Evolutionary conservation across 768 basidiomycete genomes (phyloP).

Genomic region (Serendipita indica): DNA sequence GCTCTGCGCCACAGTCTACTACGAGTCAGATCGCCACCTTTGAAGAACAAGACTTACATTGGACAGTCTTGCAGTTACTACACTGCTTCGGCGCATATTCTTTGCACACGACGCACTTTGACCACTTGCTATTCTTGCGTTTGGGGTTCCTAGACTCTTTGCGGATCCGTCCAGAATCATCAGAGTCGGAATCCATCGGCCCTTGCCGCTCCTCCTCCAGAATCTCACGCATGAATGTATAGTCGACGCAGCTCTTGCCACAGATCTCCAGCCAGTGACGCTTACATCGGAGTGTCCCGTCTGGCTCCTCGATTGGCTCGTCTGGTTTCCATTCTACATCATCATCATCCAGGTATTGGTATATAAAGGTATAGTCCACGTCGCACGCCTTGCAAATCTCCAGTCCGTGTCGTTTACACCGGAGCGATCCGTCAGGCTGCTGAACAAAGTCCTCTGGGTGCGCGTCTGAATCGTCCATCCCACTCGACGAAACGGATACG

Average conservation of each 20-base stretch:
- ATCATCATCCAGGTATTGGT: too few species aligned
- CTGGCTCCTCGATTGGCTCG: not conserved
- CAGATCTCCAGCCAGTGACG: not conserved
- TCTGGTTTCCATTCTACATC: too few species aligned
- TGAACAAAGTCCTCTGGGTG: too few species aligned
- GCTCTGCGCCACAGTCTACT: not conserved
- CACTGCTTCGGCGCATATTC: not conserved
- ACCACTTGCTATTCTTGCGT: too few species aligned
- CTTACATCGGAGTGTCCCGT: not conserved
- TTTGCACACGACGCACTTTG: not conserved
- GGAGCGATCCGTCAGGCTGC: not conserved
- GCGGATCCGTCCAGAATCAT: too few species aligned
- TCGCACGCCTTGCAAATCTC: not conserved
- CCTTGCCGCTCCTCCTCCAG: not conserved
- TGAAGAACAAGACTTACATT: not conserved
- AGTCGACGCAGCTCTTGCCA: not conserved
- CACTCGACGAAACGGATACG: too few species aligned
- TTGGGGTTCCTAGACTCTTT: too few species aligned
- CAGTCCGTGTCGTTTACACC: not conserved
- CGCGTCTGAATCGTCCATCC: too few species aligned
- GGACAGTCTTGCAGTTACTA: not conserved
- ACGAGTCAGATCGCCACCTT: too few species aligned
- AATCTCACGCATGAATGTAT: not conserved
- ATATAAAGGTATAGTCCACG: not conserved
- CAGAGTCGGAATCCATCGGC: not conserved